phyloP scores from a whole-genome alignment of 345 rosid species.

The Citrus maxima region DNA sequence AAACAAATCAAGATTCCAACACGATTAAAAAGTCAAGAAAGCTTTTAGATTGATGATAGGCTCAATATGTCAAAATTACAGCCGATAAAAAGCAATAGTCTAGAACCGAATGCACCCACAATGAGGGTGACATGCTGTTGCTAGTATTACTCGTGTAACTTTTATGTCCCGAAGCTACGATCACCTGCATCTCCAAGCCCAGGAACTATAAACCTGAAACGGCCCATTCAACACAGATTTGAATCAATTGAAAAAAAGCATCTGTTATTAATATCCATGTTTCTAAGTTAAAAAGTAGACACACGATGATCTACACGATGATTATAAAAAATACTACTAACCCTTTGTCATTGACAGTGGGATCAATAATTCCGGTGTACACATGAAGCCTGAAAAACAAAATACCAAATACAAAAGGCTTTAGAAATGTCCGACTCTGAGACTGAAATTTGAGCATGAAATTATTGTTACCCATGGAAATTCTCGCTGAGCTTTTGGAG shows the following conservation, averaged over 20 bases:
- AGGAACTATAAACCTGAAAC: slow-evolving; percentile 77
- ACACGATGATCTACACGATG: background rate
- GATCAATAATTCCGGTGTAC: slow-evolving; percentile 88
- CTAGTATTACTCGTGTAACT: background rate
- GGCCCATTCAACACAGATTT: background rate
- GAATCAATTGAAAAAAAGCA: background rate
- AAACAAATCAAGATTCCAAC: background rate
- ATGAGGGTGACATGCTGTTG: background rate
- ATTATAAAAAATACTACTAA: slow-evolving; percentile 27
- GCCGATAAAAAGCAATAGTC: background rate
- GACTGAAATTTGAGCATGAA: background rate
- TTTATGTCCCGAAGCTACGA: slow-evolving; percentile 80
- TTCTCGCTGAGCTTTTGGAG: slow-evolving; percentile 90
- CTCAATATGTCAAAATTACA: slow-evolving; percentile 27
- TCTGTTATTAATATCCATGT: background rate
- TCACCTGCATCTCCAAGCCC: slow-evolving; percentile 99
- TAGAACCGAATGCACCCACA: background rate
- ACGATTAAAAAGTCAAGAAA: background rate
- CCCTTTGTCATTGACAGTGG: slow-evolving; percentile 82
- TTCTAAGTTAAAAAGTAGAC: background rate
- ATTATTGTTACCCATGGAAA: slow-evolving; percentile 71
- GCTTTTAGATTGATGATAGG: background rate
- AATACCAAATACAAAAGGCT: slow-evolving; percentile 5
- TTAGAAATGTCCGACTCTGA: background rate
- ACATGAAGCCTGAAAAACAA: slow-evolving; percentile 72